Percentiles rank a stretch among this genome's conserved stretches.
Conservation (phyloP, 2,329 filamentous ascomycete genomes). For the Exophiala mesophila region DNA sequence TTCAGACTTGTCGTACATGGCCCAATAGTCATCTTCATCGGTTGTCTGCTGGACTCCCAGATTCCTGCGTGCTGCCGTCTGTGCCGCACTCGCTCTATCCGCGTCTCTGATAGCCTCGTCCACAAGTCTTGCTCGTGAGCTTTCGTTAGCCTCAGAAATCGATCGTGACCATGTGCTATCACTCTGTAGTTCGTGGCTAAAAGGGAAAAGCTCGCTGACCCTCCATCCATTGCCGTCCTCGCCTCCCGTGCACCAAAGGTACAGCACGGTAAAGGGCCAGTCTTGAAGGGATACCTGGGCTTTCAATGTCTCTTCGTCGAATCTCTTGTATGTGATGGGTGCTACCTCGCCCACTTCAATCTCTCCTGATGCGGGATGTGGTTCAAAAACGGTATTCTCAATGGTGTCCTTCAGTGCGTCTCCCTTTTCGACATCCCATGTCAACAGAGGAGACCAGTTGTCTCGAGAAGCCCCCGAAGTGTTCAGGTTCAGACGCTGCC, state of each 20-base stretch:
- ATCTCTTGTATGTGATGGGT: slow-evolving; percentile 51
- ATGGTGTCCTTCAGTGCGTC: slow-evolving; percentile 51
- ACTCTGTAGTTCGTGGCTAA: slow-evolving; percentile 46
- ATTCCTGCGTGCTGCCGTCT: slow-evolving; percentile 20
- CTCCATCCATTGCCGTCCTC: slow-evolving; percentile 54
- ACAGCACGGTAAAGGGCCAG: slow-evolving; percentile 51
- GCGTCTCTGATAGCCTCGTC: slow-evolving; percentile 34
- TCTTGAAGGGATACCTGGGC: slow-evolving; percentile 51
- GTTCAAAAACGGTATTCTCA: slow-evolving; percentile 53
- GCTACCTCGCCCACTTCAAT: slow-evolving; percentile 58
- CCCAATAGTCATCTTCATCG: slow-evolving; percentile 62
- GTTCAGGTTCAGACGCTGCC: slow-evolving; percentile 57
- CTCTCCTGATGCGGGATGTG: slow-evolving; percentile 61
- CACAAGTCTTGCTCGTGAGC: slow-evolving; percentile 34
- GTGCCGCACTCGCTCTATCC: slow-evolving; percentile 23
- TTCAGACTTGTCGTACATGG: slow-evolving; percentile 56
- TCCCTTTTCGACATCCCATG: slow-evolving; percentile 53
- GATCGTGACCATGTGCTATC: slow-evolving; percentile 49
- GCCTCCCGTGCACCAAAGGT: slow-evolving; percentile 58
- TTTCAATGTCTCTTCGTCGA: slow-evolving; percentile 60
- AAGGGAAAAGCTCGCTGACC: slow-evolving; percentile 54
- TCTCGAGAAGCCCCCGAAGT: slow-evolving; percentile 42
- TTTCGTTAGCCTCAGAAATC: slow-evolving; percentile 52
- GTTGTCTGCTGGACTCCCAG: slow-evolving; percentile 40
- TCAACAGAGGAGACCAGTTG: slow-evolving; percentile 56